phyloP scores from a whole-genome alignment of 2,329 filamentous ascomycete species.

The Pyrenophora seminiperda region DNA sequence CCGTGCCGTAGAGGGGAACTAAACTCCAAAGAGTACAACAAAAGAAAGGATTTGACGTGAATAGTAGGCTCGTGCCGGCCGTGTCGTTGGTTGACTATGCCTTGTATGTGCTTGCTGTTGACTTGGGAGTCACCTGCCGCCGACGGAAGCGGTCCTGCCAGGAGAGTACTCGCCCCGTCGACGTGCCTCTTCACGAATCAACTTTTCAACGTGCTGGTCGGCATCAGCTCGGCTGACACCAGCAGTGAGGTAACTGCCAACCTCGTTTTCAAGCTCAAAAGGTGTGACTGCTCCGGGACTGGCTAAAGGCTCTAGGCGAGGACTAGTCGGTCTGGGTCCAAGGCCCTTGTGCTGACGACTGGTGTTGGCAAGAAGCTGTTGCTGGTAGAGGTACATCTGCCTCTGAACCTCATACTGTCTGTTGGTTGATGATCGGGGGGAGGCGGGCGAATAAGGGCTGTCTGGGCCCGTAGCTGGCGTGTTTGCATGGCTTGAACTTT shows the following conservation, averaged over 20 bases:
- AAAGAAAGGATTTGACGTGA: slow-evolving; percentile 1
- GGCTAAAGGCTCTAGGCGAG: slow-evolving; percentile 55
- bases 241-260: slow-evolving; percentile 54
- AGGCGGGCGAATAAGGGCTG: slow-evolving; percentile 52
- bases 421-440: slow-evolving; percentile 47
- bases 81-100: slow-evolving; percentile 3
- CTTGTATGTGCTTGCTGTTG: slow-evolving; percentile 6
- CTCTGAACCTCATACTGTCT: slow-evolving; percentile 57
- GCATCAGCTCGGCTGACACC: slow-evolving; percentile 49
- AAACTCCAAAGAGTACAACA: slow-evolving; percentile 17
- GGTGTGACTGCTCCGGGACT: slow-evolving; percentile 60
- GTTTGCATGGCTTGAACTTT: slow-evolving; percentile 44
- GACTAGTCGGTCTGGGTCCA: slow-evolving; percentile 51
- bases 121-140: slow-evolving; percentile 40
- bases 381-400: slow-evolving; percentile 56
- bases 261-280: slow-evolving; percentile 53
- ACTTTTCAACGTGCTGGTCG: slow-evolving; percentile 51
- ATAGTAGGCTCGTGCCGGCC: slow-evolving; percentile 1
- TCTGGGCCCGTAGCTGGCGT: slow-evolving; percentile 47
- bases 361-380: slow-evolving; percentile 49
- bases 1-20: slow-evolving; percentile 16
- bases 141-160: slow-evolving; percentile 35
- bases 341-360: slow-evolving; percentile 31
- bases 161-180: slow-evolving; percentile 45
- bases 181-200: slow-evolving; percentile 53